Evolutionary conservation across 495 filamentous ascomycete species (phyloP).

Genomic region (Xylaria intraflava): DNA sequence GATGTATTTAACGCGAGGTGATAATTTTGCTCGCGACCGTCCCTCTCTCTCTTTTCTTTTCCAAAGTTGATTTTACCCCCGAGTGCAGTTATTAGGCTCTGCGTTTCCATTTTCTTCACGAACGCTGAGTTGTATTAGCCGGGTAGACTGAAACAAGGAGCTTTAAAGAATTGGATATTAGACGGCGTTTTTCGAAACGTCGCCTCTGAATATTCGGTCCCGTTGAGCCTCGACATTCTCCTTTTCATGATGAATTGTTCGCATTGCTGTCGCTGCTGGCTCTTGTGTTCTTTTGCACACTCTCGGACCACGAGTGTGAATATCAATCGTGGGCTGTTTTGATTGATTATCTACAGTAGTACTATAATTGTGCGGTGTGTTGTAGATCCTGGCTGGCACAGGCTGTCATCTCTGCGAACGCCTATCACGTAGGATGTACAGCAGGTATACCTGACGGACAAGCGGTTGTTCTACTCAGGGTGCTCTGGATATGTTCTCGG

Average conservation of each 20-base stretch:
- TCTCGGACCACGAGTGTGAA: neutral
- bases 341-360: too few relatives aligned
- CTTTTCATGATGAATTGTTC: neutral
- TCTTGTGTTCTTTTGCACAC: too few relatives aligned
- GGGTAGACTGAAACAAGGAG: constrained; percentile 40
- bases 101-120: constrained; percentile 22
- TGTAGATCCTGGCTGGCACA: too few relatives aligned
- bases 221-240: constrained; percentile 46
- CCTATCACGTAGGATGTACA: too few relatives aligned
- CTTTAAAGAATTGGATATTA: constrained; percentile 48
- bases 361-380: too few relatives aligned
- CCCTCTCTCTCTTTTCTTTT: constrained; percentile 27
- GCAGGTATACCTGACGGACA: too few relatives aligned
- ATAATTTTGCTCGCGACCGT: constrained; percentile 7
- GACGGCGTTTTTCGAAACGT: constrained; percentile 19
- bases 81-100: constrained; percentile 39
- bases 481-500: too few relatives aligned
- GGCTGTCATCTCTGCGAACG: too few relatives aligned
- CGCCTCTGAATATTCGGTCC: constrained; percentile 41
- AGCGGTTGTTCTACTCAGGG: too few relatives aligned
- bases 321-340: too few relatives aligned
- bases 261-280: too few relatives aligned
- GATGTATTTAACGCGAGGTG: constrained; percentile 2
- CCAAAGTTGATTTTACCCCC: constrained; percentile 41
- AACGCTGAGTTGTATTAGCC: constrained; percentile 44